Conservation (phyloP, 1,284 basidiomycete species). For the Austroboletus niveus region DNA sequence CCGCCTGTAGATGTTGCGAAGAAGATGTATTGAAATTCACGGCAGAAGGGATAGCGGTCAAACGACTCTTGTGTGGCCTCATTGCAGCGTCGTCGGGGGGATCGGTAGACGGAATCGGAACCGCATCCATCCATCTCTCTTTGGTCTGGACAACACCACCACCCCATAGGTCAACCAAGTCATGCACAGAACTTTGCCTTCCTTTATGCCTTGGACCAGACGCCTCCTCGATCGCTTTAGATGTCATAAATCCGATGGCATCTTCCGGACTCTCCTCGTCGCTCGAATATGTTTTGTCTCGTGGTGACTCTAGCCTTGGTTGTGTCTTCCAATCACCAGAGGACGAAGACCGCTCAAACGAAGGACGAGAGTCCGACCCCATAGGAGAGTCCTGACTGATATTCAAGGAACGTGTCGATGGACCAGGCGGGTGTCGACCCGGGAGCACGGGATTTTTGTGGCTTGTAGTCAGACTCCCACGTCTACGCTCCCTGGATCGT, state of each 20-base stretch:
- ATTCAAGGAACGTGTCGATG: conserved; percentile 11
- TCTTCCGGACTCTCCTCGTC: conserved; percentile 62
- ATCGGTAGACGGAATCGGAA: conserved; percentile 17
- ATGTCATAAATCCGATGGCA: conserved; percentile 35
- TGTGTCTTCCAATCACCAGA: conserved; percentile 19
- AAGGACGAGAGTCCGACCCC: conserved; percentile 8
- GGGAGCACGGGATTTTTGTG: conserved; percentile 12
- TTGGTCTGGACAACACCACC: conserved; percentile 43
- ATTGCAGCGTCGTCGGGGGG: conserved; percentile 12
- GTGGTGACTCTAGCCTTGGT: conserved; percentile 12
- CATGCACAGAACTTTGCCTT: conserved; percentile 76
- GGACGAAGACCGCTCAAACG: conserved; percentile 13
- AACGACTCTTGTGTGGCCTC: conserved; percentile 19
- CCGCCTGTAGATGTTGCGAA: conserved; percentile 30
- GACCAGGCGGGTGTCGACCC: conserved; percentile 13
- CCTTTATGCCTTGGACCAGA: conserved; percentile 35
- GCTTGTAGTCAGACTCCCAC: conserved; percentile 5
- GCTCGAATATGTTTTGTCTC: conserved; percentile 45
- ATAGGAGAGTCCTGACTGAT: conserved; percentile 6
- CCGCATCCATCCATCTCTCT: conserved; percentile 37
- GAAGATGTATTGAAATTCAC: conserved; percentile 28
- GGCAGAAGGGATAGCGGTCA: conserved; percentile 13
- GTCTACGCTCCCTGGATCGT: conserved; percentile 29
- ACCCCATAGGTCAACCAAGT: conserved; percentile 73
- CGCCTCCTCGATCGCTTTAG: conserved; percentile 19